Evolutionary conservation across 2,329 filamentous ascomycete species (phyloP).

Genomic region (Torrubiella hemipterigena): DNA sequence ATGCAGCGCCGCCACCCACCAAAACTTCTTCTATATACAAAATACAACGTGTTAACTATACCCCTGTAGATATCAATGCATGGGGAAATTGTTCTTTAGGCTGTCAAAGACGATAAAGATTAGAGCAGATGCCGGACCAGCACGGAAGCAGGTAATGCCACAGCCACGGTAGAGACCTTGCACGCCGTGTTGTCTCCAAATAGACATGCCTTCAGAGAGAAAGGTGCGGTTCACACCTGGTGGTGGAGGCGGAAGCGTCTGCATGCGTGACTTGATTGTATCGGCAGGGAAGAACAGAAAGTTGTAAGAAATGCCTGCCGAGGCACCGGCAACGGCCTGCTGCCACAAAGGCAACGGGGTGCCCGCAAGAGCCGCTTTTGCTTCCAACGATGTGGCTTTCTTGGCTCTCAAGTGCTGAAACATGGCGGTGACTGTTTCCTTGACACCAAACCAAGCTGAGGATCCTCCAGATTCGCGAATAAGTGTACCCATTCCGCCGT

Average conservation of each 20-base stretch:
- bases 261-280: constrained; percentile 94
- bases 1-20: too few relatives aligned
- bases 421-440: constrained; percentile 64
- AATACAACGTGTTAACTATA: not conserved
- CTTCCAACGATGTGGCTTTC: constrained; percentile 22
- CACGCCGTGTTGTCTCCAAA: constrained; percentile 78
- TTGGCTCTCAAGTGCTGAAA: constrained; percentile 49
- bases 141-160: constrained; percentile 79
- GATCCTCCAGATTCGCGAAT: constrained; percentile 89
- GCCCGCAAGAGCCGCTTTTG: constrained; percentile 27
- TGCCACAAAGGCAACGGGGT: constrained; percentile 67
- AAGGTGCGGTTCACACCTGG: constrained; percentile 53
- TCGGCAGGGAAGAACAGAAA: constrained; percentile 96
- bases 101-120: constrained; percentile 95
- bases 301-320: constrained; percentile 88
- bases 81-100: constrained; percentile 56
- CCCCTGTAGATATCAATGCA: constrained; percentile 18
- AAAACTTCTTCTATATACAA: too few relatives aligned
- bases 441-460: constrained; percentile 89
- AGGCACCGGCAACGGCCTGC: constrained; percentile 76
- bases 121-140: constrained; percentile 91
- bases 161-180: constrained; percentile 86
- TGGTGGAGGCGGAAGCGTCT: constrained; percentile 63
- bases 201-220: constrained; percentile 51
- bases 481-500: constrained; percentile 84